Evolutionary conservation across 148 eudicot species (phyloP).

Genomic region (Fagopyrum esculentum): DNA sequence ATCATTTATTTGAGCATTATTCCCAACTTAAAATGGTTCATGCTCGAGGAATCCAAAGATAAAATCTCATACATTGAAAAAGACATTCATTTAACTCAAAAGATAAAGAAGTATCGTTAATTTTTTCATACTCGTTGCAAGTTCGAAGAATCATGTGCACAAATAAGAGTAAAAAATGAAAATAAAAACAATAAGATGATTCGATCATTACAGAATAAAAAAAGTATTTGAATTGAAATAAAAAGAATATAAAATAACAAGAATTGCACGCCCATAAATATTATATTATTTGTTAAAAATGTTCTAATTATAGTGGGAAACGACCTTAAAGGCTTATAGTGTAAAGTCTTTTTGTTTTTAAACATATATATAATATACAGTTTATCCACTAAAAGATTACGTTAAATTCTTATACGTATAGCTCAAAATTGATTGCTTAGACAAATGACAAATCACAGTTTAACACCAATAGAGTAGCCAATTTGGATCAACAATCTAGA

Average conservation of each 20-base stretch:
- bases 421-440: no score
- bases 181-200: not conserved
- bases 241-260: not conserved
- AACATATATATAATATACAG: not conserved
- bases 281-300: not conserved
- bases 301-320: not conserved
- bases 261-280: not conserved
- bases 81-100: not conserved
- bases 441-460: no score
- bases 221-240: not conserved
- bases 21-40: not conserved
- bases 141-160: no score
- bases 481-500: no score
- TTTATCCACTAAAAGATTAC: not conserved
- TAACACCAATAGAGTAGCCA: no score
- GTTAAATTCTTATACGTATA: no score
- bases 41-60: slow-evolving; percentile 10
- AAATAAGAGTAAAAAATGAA: no score
- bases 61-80: slow-evolving; percentile 3
- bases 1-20: not conserved
- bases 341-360: not conserved
- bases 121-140: no score
- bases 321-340: not conserved
- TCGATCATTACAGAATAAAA: not conserved
- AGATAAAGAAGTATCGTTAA: not conserved